These are phyloP conservation scores for Penstemon eatonii DNA, from an alignment of 257 asterid genomes.

Conservation along the genomic window DNA sequence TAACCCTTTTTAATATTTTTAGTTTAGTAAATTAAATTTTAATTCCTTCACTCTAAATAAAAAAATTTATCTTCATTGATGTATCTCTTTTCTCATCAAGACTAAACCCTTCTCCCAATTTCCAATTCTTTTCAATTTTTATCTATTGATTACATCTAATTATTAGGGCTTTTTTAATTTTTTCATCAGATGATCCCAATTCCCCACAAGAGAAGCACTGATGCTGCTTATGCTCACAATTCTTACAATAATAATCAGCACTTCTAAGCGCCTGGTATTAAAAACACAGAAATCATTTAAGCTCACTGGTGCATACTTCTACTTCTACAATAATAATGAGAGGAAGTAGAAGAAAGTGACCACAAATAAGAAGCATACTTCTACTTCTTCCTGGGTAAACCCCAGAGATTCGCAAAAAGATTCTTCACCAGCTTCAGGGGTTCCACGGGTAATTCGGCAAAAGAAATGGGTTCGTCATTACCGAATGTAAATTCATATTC, in stretches of 20 bases:
- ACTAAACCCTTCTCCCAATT: no score
- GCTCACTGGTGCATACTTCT: conserved; percentile 11
- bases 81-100: no score
- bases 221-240: conserved; percentile 71
- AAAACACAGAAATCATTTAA: conserved; percentile 26
- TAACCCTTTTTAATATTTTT: no score
- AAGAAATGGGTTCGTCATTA: no score
- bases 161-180: no score
- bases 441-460: no score
- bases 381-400: conserved; percentile 47
- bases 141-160: no score
- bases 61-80: no score
- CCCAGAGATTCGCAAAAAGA: conserved; percentile 66
- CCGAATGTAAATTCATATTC: no score
- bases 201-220: conserved; percentile 85
- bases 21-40: no score
- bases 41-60: no score
- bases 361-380: conserved; percentile 40
- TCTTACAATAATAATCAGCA: conserved; percentile 57
- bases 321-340: conserved; percentile 17
- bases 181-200: conserved; percentile 86
- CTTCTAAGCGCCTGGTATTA: conserved; percentile 46
- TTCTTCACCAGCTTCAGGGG: conserved; percentile 55
- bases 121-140: no score
- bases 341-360: background rate